Base-by-base conservation (phyloP, 2,329 filamentous ascomycete species). In the Teratosphaeriaceae sp. region DNA sequence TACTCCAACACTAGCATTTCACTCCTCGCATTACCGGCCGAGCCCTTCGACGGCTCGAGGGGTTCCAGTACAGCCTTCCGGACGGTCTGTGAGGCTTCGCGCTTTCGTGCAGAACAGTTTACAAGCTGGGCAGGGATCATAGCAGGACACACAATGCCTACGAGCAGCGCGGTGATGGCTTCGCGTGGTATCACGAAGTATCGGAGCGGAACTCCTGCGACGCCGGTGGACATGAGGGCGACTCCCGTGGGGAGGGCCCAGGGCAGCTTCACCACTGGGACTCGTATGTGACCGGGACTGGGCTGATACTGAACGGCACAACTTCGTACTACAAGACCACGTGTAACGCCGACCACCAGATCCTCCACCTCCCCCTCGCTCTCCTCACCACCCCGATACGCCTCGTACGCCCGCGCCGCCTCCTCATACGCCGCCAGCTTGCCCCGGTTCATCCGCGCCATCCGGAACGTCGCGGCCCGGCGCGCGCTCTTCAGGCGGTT, bases 41-140 rank as follows among this genome's bases (percentile, higher is more conserved):
- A 46, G 33, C 35, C 40, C 8, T 8, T 46, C 2, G 35, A 39
- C 40, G 2, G 22, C 16, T 26, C 39, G 18, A 29, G n/a, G n/a
- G n/a, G n/a, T n/a, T 24, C 19, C 22, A n/a, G 4, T 22, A 15
- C 13, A 38, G 34, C 22, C 3, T 30, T 18, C 41, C 35, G 18
- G 41, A 43, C 12, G 41, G 35, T 23, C 33, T 48, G n/a, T 43
- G 46, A 21, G 29, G 40, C 22, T 26, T 43, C 22, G 27, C 29
- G 9, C 40, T 46, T 3, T 42, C 43, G n/a, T 49, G 46, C 37
- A 49, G 31, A 33, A 34, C 30, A 19, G 33, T 20, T 18, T 34
- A 43, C 37, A 40, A 36, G 12, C 19, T 36, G n/a, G 31, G 42
- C 24, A 45, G 40, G 36, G 5, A 20, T 13, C 35, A 49, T 18